phyloP scores from a whole-genome alignment of 2,329 filamentous ascomycete species.

The Mycocentrospora acerina region DNA sequence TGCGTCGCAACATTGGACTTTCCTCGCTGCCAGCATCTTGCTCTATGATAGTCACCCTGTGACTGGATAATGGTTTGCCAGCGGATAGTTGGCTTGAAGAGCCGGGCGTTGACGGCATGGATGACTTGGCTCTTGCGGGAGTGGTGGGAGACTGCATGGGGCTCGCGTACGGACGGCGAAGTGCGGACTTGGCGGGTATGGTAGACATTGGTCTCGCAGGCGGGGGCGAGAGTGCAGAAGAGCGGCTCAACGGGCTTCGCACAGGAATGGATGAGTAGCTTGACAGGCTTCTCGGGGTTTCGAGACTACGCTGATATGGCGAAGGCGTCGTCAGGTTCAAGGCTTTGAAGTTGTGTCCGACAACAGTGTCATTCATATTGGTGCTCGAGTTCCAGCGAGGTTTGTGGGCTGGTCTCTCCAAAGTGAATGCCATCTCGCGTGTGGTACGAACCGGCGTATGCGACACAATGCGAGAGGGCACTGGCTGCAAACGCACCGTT shows the following conservation, averaged over 20 bases:
- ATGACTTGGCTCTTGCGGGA: constrained; percentile 26
- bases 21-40: constrained; percentile 28
- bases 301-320: constrained; percentile 26
- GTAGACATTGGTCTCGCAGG: constrained; percentile 28
- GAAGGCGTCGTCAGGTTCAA: constrained; percentile 37
- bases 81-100: constrained; percentile 17
- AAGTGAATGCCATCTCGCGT: constrained; percentile 28
- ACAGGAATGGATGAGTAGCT: constrained; percentile 39
- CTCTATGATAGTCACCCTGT: constrained; percentile 22
- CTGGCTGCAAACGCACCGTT: constrained; percentile 13
- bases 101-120: constrained; percentile 20
- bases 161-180: constrained; percentile 30
- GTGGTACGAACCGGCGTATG: constrained; percentile 25
- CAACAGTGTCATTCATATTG: constrained; percentile 40
- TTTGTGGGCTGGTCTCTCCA: constrained; percentile 31
- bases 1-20: constrained; percentile 30
- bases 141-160: constrained; percentile 35
- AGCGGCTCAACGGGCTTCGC: constrained; percentile 36
- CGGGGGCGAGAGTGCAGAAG: constrained; percentile 26
- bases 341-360: constrained; percentile 44
- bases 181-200: constrained; percentile 30
- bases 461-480: constrained; percentile 27
- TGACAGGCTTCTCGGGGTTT: constrained; percentile 24
- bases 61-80: constrained; percentile 25
- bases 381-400: constrained; percentile 44